phyloP scores from a whole-genome alignment of 176 grass and related monocot genomes.

The Bonia amplexicaulis region DNA sequence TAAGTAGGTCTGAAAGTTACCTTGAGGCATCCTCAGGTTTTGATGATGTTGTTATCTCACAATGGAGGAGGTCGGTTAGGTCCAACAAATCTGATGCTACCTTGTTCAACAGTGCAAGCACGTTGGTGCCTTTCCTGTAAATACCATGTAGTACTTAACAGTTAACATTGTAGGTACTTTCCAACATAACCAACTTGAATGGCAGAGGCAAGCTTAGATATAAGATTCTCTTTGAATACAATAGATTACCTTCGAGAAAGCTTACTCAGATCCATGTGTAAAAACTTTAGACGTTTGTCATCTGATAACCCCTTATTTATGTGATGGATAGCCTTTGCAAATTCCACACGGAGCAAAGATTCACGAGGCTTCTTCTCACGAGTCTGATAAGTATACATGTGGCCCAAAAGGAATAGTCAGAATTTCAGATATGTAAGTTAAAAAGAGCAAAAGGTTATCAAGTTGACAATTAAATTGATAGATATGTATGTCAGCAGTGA shows the following conservation, averaged over 20 bases:
- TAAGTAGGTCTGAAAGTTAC: slow-evolving; percentile 34
- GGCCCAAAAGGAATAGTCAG: slow-evolving; percentile 26
- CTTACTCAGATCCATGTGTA: slow-evolving; percentile 98
- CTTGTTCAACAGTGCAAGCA: slow-evolving; percentile 65
- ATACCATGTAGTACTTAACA: slow-evolving; percentile 16
- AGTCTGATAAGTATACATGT: slow-evolving; percentile 53
- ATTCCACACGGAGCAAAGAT: slow-evolving; percentile 85
- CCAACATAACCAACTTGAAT: slow-evolving; percentile 12
- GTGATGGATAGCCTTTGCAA: slow-evolving; percentile 80
- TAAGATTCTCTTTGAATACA: not conserved
- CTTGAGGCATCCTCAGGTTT: slow-evolving; percentile 39
- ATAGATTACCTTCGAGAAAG: slow-evolving; percentile 73
- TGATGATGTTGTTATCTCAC: slow-evolving; percentile 41
- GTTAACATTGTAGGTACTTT: slow-evolving; percentile 7
- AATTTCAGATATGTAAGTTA: slow-evolving; percentile 19
- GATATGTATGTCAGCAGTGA: not conserved
- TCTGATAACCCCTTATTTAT: slow-evolving; percentile 79
- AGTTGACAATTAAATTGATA: slow-evolving; percentile 7
- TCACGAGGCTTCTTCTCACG: slow-evolving; percentile 97
- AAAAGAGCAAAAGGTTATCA: slow-evolving; percentile 7
- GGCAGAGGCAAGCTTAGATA: not conserved
- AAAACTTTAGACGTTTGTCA: slow-evolving; percentile 67
- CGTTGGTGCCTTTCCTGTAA: slow-evolving; percentile 67
- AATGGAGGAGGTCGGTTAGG: slow-evolving; percentile 74
- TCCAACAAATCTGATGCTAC: slow-evolving; percentile 75